Conservation (phyloP, 169 alveolate species). For the Cryptosporidium sp. region DNA sequence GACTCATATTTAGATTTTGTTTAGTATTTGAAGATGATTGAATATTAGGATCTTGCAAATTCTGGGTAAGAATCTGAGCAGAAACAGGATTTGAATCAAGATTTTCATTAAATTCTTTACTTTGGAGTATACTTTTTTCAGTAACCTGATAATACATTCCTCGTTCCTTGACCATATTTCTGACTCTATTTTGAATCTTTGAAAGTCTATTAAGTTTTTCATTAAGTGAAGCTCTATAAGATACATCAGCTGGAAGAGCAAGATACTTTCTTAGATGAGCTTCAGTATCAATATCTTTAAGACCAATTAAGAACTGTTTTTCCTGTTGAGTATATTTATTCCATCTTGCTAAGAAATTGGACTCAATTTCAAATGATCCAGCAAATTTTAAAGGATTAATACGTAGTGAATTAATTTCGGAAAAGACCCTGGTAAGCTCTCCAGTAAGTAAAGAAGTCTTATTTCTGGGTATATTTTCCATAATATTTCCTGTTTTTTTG, state of each 20-base stretch:
- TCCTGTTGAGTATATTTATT: background rate
- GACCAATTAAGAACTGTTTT: background rate
- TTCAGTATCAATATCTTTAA: constrained; percentile 9
- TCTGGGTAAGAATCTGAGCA: background rate
- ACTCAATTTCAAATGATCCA: constrained; percentile 6
- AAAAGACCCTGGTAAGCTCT: constrained; percentile 8
- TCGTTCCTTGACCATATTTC: constrained; percentile 3
- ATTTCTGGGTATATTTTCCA: background rate
- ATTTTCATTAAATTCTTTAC: background rate
- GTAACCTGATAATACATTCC: constrained; percentile 17
- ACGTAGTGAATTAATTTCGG: constrained; percentile 49
- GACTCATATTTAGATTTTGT: background rate
- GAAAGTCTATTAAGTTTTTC: constrained; percentile 9
- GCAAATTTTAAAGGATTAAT: constrained; percentile 29
- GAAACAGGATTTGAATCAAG: background rate
- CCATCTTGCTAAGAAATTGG: constrained; percentile 26
- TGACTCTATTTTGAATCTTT: constrained; percentile 10
- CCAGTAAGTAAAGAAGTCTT: background rate
- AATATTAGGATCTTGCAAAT: background rate
- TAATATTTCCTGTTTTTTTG: constrained; percentile 1
- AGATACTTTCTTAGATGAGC: constrained; percentile 8
- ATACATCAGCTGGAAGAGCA: constrained; percentile 54
- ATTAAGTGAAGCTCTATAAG: constrained; percentile 24
- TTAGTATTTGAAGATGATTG: background rate
- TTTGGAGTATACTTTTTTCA: background rate